Conservation (phyloP, 305 asterid species). For the Solanum chacoense region DNA sequence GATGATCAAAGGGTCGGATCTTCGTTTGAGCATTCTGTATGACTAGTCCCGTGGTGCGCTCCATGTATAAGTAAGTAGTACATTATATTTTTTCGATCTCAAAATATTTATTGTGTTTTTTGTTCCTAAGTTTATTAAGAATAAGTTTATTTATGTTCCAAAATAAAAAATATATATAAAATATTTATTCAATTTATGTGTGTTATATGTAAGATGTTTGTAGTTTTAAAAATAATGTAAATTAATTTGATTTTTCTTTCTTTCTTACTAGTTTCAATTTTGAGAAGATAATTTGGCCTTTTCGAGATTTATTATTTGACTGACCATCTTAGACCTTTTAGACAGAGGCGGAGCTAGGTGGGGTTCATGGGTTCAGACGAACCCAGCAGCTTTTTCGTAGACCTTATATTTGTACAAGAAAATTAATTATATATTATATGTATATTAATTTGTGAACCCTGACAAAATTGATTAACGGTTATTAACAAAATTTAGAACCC, state of each 20-base stretch:
- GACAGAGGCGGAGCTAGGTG: too few species aligned
- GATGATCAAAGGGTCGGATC: conserved; percentile 1
- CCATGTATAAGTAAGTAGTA: not conserved
- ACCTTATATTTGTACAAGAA: too few species aligned
- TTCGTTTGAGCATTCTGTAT: not conserved
- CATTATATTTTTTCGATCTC: not conserved
- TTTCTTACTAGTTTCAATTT: not conserved
- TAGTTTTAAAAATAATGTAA: not conserved
- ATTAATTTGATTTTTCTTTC: not conserved
- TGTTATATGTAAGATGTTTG: not conserved
- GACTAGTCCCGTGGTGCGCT: not conserved
- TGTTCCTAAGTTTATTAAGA: not conserved
- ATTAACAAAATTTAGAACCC: too few species aligned
- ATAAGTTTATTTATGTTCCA: too few species aligned
- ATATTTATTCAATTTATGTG: not conserved
- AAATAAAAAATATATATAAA: too few species aligned
- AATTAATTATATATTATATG: too few species aligned
- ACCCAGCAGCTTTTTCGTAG: too few species aligned
- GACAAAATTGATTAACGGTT: too few species aligned
- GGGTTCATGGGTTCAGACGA: too few species aligned
- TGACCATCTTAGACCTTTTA: not conserved
- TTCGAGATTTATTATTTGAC: not conserved
- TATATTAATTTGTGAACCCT: too few species aligned
- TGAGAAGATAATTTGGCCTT: not conserved
- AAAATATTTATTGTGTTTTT: not conserved